Evolutionary conservation across 257 asterid species (phyloP).

Genomic region (Lavandula angustifolia): DNA sequence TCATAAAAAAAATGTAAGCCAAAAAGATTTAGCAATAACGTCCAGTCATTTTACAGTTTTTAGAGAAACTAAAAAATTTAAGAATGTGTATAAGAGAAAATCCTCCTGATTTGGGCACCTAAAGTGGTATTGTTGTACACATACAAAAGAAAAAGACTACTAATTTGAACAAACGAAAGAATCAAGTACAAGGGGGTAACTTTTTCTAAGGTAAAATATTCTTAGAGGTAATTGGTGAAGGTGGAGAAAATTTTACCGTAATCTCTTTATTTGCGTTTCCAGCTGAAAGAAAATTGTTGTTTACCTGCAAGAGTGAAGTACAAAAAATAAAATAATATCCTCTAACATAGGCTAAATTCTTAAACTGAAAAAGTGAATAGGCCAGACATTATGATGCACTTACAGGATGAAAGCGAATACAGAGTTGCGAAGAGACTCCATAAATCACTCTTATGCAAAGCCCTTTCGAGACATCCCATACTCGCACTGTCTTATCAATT

Average conservation of each 20-base stretch:
- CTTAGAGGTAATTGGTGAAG: conserved; percentile 25
- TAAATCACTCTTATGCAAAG: conserved; percentile 94
- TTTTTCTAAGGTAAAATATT: conserved; percentile 6
- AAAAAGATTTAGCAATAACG: conserved; percentile 4
- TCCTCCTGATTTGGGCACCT: conserved; percentile 2
- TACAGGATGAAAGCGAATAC: conserved; percentile 98
- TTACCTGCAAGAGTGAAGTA: conserved; percentile 58
- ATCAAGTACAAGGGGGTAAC: background rate
- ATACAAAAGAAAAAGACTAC: background rate
- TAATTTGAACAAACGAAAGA: conserved; percentile 17
- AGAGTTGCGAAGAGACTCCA: conserved; percentile 81
- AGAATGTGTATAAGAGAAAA: conserved; percentile 1
- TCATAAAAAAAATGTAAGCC: conserved; percentile 3
- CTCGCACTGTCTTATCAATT: conserved; percentile 86
- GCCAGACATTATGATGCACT: conserved; percentile 39
- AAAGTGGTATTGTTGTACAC: background rate
- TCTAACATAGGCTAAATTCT: conserved; percentile 16
- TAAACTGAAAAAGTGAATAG: conserved; percentile 17
- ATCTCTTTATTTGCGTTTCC: conserved; percentile 94
- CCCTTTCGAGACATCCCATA: conserved; percentile 94
- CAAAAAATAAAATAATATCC: conserved; percentile 21
- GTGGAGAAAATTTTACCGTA: conserved; percentile 48
- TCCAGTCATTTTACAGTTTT: background rate
- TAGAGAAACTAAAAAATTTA: background rate
- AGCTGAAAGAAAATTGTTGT: conserved; percentile 91